Conservation (phyloP, 768 basidiomycete genomes). For the Mrakia blollopis region DNA sequence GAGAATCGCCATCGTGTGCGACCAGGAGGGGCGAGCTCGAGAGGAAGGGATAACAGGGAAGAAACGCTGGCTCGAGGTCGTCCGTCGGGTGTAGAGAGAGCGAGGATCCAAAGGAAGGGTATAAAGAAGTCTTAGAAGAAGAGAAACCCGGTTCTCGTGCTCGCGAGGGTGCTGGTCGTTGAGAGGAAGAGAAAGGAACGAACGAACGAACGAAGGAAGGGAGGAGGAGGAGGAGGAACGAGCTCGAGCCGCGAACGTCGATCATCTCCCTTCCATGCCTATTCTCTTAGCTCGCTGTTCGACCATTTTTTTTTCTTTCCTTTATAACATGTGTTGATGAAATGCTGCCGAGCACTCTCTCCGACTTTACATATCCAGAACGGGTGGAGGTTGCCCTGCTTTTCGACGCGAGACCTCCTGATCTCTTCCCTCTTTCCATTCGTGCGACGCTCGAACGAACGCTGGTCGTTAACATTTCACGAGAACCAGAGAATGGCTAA, state of each 20-base stretch:
- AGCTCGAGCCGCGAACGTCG: background rate
- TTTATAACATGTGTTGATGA: too few relatives aligned
- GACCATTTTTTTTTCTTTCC: too few relatives aligned
- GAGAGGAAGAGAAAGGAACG: too few relatives aligned
- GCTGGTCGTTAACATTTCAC: background rate
- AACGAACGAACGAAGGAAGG: too few relatives aligned
- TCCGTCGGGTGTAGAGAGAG: background rate
- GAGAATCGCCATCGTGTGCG: constrained; percentile 1
- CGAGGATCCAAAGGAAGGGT: too few relatives aligned
- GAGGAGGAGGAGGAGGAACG: background rate
- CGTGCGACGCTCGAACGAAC: too few relatives aligned
- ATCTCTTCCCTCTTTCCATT: too few relatives aligned
- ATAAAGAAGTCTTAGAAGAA: background rate
- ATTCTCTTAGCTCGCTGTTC: background rate
- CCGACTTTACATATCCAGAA: too few relatives aligned
- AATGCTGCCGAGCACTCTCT: too few relatives aligned
- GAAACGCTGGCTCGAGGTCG: background rate
- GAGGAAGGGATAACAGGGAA: background rate
- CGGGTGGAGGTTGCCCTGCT: too few relatives aligned
- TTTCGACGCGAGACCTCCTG: too few relatives aligned
- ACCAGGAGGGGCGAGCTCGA: background rate
- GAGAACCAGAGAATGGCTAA: background rate
- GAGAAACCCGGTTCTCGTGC: background rate
- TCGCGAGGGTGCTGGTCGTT: background rate
- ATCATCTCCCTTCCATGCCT: background rate